These are phyloP conservation scores for Cyanidium caldarium DNA, from an alignment of 23 red algal species.

Conservation along the genomic window DNA sequence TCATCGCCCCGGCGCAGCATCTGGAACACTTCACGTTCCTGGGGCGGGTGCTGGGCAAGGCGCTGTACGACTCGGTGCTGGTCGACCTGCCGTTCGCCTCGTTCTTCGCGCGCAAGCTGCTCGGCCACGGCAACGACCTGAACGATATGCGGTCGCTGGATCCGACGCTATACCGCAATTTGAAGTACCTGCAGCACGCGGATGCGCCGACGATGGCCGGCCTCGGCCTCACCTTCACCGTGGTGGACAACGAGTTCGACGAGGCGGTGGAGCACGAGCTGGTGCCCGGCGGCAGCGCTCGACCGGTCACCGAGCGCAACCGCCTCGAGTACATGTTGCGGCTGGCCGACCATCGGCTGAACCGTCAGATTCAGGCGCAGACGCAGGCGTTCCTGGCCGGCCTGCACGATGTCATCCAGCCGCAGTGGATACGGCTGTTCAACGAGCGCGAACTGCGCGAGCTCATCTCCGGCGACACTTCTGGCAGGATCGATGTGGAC, in stretches of 20 bases:
- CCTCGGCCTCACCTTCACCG: conserved; percentile 76
- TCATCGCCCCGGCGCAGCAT: conserved; percentile 22
- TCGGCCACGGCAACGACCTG: conserved; percentile 53
- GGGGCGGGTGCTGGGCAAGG: conserved; percentile 88
- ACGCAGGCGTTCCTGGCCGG: conserved; percentile 59
- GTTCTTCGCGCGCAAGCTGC: conserved; percentile 71
- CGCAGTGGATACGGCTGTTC: conserved; percentile 70
- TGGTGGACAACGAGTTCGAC: conserved; percentile 65
- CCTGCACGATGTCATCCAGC: conserved; percentile 57
- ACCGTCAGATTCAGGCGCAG: conserved; percentile 54
- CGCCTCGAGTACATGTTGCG: conserved; percentile 94
- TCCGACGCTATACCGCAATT: conserved; percentile 77
- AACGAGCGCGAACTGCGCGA: conserved; percentile 62
- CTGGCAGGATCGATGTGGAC: conserved; percentile 43
- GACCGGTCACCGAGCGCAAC: conserved; percentile 54
- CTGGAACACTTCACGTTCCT: conserved; percentile 85
- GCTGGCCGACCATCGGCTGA: conserved; percentile 74
- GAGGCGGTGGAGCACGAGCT: conserved; percentile 57
- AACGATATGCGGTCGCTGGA: conserved; percentile 72
- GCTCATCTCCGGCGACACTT: conserved; percentile 46
- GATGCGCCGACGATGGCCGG: conserved; percentile 31
- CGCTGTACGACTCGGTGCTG: conserved; percentile 69
- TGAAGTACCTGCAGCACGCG: conserved; percentile 55
- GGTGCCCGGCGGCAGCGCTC: conserved; percentile 33
- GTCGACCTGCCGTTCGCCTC: conserved; percentile 73